Base-by-base conservation (phyloP, 495 filamentous ascomycete species). In the Letharia lupina region DNA sequence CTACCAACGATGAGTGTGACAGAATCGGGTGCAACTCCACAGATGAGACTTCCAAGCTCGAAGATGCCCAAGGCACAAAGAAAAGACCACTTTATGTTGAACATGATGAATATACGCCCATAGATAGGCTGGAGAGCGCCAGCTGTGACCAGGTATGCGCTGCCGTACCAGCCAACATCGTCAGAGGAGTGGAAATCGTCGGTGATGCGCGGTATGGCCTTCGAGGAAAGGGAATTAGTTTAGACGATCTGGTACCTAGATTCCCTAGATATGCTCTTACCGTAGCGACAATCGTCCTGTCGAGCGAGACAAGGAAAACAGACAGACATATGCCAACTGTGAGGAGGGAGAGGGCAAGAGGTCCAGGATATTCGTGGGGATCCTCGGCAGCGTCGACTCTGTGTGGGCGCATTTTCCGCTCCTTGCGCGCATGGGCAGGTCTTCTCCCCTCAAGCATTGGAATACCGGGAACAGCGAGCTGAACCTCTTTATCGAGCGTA, bases 1-100 rank as follows among this genome's bases (percentile, higher is more conserved):
- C 75, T 69, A 18, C 75, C 75, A 31, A 76, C 70, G 54, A 77
- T 77, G 23, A 77, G 65, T 12, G 70, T 59, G 20, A 67, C 66
- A 23, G 63, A 68, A 62, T 67, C 65, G 12, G 68, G 61, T 5
- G 75, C 72, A 58, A 74, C 62, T 50, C 66, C 75, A 48, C 70
- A 74, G 35, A 76, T 69, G 54, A 89, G 72, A 62, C 80, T 84
- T 47, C 90, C 90, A 40, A 91, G 60, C 70, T 91, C 89, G 73
- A 93, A 93, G 67, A 94, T 74, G 65, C 75, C 73, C 64, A 91
- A 82, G 54, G 85, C 81, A 15, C 71, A 66, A 10, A 92, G 74
- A 74, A 72, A 74, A 4, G 67, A 63, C 52, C 60, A 60, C 57
- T 74, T 75, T 31, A 75, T 64, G 39, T 68, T 66, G 61, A 75